Evolutionary conservation across 2,329 filamentous ascomycete genomes (phyloP).

Genomic region (Tolypocladium sp.): DNA sequence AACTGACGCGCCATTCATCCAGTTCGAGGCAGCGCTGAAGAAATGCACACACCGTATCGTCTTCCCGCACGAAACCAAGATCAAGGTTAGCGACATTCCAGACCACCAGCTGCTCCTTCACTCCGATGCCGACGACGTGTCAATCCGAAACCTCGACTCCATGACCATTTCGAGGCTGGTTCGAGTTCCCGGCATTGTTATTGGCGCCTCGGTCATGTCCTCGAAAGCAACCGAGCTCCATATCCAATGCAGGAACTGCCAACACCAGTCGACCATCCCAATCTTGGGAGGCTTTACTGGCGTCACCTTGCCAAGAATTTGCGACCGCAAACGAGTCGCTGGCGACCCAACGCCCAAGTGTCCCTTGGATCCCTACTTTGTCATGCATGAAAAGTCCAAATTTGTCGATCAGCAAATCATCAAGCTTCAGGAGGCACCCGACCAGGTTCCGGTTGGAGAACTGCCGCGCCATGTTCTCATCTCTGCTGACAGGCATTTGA

Average conservation of each 20-base stretch:
- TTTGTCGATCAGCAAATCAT: constrained; percentile 98
- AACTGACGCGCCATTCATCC: background rate
- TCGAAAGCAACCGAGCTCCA: constrained; percentile 85
- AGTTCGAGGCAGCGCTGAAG: constrained; percentile 89
- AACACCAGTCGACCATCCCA: constrained; percentile 58
- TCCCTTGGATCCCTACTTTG: constrained; percentile 90
- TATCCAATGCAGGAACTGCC: constrained; percentile 83
- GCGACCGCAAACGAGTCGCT: constrained; percentile 52
- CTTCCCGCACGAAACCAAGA: constrained; percentile 62
- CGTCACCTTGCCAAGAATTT: constrained; percentile 73
- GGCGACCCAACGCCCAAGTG: constrained; percentile 67
- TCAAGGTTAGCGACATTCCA: constrained; percentile 49
- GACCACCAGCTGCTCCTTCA: constrained; percentile 93
- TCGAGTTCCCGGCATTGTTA: constrained; percentile 92
- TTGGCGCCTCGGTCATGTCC: constrained; percentile 91
- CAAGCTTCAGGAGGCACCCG: constrained; percentile 94
- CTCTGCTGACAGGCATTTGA: constrained; percentile 91
- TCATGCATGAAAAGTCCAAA: constrained; percentile 84
- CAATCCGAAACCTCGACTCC: constrained; percentile 89
- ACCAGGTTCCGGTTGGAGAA: constrained; percentile 95
- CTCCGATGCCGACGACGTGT: constrained; percentile 81
- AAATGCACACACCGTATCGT: constrained; percentile 91
- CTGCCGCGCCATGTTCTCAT: constrained; percentile 90
- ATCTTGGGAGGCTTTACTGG: constrained; percentile 83
- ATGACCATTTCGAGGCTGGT: constrained; percentile 91